These are phyloP conservation scores for Fusarium chaquense DNA, from an alignment of 2,329 filamentous ascomycete species.

Conservation along the genomic window DNA sequence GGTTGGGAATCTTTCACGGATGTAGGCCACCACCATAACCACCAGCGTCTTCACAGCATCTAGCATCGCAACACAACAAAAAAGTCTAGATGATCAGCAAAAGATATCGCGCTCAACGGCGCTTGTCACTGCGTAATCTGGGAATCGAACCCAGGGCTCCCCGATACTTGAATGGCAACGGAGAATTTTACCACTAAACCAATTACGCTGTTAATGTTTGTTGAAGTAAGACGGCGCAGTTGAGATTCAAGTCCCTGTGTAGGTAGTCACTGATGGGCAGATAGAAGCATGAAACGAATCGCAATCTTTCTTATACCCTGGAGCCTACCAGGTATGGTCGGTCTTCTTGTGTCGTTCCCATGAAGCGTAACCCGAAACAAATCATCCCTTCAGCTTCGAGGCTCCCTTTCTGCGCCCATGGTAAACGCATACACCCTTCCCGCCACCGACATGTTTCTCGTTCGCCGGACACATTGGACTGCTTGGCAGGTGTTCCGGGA, in stretches of 20 bases:
- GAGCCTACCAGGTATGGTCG: not conserved
- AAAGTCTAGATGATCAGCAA: not conserved
- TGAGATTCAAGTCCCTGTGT: fast-evolving
- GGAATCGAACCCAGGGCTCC: slow-evolving; percentile 12
- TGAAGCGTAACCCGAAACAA: not conserved
- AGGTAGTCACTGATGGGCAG: not conserved
- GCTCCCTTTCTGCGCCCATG: slow-evolving; percentile 55
- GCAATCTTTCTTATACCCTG: not conserved
- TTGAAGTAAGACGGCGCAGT: fast-evolving
- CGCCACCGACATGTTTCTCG: slow-evolving; percentile 57
- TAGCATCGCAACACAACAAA: not conserved
- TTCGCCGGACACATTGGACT: slow-evolving; percentile 67
- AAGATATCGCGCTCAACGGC: not conserved
- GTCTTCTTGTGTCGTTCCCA: not conserved
- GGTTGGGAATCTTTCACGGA: not conserved
- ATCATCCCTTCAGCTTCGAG: slow-evolving; percentile 14
- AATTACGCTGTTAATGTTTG: slow-evolving; percentile 4
- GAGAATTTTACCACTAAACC: slow-evolving; percentile 14
- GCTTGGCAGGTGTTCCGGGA: slow-evolving; percentile 63
- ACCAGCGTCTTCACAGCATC: not conserved
- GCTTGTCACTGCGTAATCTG: not conserved
- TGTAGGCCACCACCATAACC: not conserved
- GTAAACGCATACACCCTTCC: slow-evolving; percentile 64
- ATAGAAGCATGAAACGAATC: too few relatives aligned
- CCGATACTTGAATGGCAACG: slow-evolving; percentile 1